Evolutionary conservation across 164 flowering plant genomes (phyloP).

Genomic region (Vitis labrusca): DNA sequence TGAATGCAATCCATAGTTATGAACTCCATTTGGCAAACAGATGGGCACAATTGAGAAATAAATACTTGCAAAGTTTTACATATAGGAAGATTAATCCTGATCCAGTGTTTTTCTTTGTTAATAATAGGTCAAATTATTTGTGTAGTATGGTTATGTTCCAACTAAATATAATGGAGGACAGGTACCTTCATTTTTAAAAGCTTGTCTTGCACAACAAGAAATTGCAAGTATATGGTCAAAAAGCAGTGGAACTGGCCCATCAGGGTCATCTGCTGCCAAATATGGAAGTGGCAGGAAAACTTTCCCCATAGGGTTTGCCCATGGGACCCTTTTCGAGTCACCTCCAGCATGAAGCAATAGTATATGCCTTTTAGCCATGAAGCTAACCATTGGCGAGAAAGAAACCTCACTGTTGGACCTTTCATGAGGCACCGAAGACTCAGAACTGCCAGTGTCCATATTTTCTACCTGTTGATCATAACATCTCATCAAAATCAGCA

Average conservation of each 20-base stretch:
- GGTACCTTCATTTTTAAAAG: constrained; percentile 78
- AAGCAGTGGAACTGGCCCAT: constrained; percentile 96
- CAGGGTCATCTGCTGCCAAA: constrained; percentile 95
- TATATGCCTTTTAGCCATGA: constrained; percentile 68
- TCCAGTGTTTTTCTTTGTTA: background rate
- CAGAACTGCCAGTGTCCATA: constrained; percentile 27
- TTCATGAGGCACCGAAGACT: constrained; percentile 23
- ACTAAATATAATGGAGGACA: constrained; percentile 1
- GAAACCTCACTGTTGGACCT: constrained; percentile 28
- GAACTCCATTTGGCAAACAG: background rate
- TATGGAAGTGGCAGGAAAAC: constrained; percentile 94
- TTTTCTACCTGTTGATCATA: constrained; percentile 42
- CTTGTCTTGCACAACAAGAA: constrained; percentile 92
- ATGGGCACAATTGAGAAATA: background rate
- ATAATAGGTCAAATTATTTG: background rate
- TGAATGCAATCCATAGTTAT: background rate
- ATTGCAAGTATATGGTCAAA: constrained; percentile 98
- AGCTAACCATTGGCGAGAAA: constrained; percentile 26
- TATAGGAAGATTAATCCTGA: background rate
- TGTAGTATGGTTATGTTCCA: background rate
- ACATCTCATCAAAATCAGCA: constrained; percentile 22
- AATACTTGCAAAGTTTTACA: background rate
- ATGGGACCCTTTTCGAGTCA: constrained; percentile 98
- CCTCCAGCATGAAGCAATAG: constrained; percentile 99
- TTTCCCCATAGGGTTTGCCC: constrained; percentile 99